Base-by-base conservation (phyloP, 2,329 filamentous ascomycete species). In the Fusarium duplospermum region DNA sequence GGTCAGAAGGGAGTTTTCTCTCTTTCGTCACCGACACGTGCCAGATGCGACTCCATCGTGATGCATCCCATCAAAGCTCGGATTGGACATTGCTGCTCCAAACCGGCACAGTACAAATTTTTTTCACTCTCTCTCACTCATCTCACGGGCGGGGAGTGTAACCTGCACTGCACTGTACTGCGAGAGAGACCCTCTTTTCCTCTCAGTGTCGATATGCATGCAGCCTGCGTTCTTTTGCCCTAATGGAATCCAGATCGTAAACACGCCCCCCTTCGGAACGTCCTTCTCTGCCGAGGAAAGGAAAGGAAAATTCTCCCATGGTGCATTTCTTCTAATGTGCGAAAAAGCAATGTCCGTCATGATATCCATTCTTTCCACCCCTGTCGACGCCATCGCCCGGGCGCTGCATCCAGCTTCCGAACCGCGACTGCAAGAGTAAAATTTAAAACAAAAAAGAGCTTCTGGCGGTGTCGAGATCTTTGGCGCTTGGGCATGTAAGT, bases 11-110 rank as follows among this genome's bases (percentile, higher is more conserved):
- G 61, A 62, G 58, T 52, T 57, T 57, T 20, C 33, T 64, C 50
- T 70, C 45, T 70, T 67, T 69, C 66, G 76, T 78, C 77, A 73
- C 76, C 70, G 75, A 74, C 76, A 77, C 65, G 67, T 56, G 62
- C 67, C 54, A 62, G 62, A 72, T 61, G 63, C 72, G 42, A 61
- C 75, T 77, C 74, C 75, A 78, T 78, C 67, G 40, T 36, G 70
- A 61, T 70, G 76, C 76, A 77, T 73, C 63, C 27, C 27, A 31
- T 52, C 47, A 29, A n/a, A 52, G 29, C 47, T 59, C 36, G 67
- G 60, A 68, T 72, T 72, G 64, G 70, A 59, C 56, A 65, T 74
- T 66, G 67, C 67, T 68, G 66, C 66, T 71, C 72, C 76, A 73
- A 67, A 64, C 56, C 35, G 35, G 33, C 56, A 58, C 33, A 56